These are phyloP conservation scores for Suillus clintonianus DNA, from an alignment of 768 basidiomycete genomes.

Conservation along the genomic window DNA sequence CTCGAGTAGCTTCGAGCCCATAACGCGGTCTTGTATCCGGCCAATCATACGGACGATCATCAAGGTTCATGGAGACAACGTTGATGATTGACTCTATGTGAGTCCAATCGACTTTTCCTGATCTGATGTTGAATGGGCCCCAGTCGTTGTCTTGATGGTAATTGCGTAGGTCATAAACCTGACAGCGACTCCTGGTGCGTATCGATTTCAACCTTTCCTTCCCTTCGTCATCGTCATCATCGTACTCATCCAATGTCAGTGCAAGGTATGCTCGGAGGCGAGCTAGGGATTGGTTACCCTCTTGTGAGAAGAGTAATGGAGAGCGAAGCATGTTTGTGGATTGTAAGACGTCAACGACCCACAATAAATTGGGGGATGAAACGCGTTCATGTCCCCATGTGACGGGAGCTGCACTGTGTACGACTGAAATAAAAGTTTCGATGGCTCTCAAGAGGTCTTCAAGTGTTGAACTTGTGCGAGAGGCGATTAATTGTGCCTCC, in stretches of 20 bases:
- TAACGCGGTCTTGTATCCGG: constrained; percentile 45
- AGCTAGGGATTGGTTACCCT: constrained; percentile 36
- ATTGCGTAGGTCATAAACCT: constrained; percentile 66
- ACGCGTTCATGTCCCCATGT: constrained; percentile 18
- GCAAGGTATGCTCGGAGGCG: constrained; percentile 52
- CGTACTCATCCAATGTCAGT: constrained; percentile 40
- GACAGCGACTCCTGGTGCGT: constrained; percentile 53
- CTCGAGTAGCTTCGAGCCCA: constrained; percentile 51
- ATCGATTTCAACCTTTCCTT: constrained; percentile 27
- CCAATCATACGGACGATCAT: constrained; percentile 42
- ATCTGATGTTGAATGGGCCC: constrained; percentile 53
- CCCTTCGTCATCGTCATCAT: constrained; percentile 29
- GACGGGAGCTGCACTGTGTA: constrained; percentile 38
- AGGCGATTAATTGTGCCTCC: constrained; percentile 38
- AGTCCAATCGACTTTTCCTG: constrained; percentile 57
- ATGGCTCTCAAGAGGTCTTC: constrained; percentile 37
- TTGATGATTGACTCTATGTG: constrained; percentile 62
- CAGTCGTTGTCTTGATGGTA: constrained; percentile 52
- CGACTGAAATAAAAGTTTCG: constrained; percentile 41
- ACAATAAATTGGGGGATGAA: constrained; percentile 44
- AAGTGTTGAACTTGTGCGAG: constrained; percentile 15
- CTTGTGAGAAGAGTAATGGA: constrained; percentile 7
- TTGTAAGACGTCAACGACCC: constrained; percentile 46
- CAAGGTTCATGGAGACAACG: constrained; percentile 53
- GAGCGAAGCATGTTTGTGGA: constrained; percentile 38